Conservation (phyloP, 2,329 filamentous ascomycete species). For the Microcera coccophila region DNA sequence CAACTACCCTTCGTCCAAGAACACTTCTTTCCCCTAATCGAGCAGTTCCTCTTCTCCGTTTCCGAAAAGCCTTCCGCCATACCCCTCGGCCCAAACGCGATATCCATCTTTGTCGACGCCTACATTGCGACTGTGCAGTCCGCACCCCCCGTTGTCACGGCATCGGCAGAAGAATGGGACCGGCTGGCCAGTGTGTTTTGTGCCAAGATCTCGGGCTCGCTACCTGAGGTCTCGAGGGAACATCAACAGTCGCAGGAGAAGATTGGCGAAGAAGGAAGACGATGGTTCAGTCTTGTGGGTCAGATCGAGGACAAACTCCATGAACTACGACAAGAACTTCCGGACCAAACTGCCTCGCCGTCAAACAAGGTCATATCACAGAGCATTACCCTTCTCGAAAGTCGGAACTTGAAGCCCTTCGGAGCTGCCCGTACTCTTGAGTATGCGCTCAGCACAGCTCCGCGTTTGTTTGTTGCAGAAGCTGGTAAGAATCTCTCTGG, state of each 20-base stretch:
- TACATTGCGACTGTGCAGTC: constrained; percentile 43
- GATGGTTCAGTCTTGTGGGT: constrained; percentile 61
- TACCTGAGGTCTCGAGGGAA: constrained; percentile 77
- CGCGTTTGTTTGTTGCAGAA: constrained; percentile 39
- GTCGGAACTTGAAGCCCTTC: constrained; percentile 55
- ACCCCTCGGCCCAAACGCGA: constrained; percentile 32
- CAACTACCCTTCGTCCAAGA: constrained; percentile 45
- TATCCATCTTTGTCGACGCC: constrained; percentile 43
- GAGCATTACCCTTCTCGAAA: constrained; percentile 42
- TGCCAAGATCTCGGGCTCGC: constrained; percentile 65
- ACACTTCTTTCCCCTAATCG: constrained; percentile 51
- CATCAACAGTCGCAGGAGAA: constrained; percentile 67
- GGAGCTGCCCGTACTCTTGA: constrained; percentile 49
- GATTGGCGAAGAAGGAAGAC: constrained; percentile 61
- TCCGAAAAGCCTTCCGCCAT: constrained; percentile 36
- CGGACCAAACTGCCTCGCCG: constrained; percentile 30
- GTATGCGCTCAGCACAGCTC: constrained; percentile 35
- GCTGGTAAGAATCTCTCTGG: constrained; percentile 36
- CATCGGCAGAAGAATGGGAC: constrained; percentile 59
- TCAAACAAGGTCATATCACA: constrained; percentile 32
- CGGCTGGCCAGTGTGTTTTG: constrained; percentile 59
- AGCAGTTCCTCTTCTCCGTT: constrained; percentile 49
- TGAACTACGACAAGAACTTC: constrained; percentile 12
- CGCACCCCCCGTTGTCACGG: constrained; percentile 41
- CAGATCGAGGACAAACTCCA: constrained; percentile 38